Conservation (phyloP, 1,139 yeast species). For the Blastobotrys raffinosifermentans region DNA sequence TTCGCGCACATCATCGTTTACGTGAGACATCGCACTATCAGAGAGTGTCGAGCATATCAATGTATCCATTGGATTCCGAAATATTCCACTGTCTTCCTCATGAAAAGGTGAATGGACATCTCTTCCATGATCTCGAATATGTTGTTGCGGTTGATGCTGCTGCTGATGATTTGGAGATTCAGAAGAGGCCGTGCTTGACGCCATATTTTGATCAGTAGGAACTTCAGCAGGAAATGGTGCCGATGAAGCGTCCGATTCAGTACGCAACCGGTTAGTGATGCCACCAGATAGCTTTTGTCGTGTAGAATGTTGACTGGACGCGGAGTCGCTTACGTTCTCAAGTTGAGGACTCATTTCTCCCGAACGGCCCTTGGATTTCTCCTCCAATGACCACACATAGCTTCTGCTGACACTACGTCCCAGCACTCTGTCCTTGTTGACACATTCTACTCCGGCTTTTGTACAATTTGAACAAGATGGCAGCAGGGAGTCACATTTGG, state of each 20-base stretch:
- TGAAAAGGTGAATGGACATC: background rate
- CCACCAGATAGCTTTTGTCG: too few species aligned
- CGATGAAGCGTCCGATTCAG: too few species aligned
- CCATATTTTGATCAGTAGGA: too few species aligned
- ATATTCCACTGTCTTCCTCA: background rate
- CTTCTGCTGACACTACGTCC: slow-evolving; percentile 7
- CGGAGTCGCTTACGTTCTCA: too few species aligned
- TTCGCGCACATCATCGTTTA: slow-evolving; percentile 2
- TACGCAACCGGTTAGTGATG: too few species aligned
- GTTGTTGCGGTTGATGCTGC: background rate
- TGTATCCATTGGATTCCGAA: slow-evolving; percentile 2
- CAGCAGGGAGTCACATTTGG: slow-evolving; percentile 17
- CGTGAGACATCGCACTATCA: background rate
- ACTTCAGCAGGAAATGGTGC: too few species aligned
- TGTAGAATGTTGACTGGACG: too few species aligned
- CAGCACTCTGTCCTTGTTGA: slow-evolving; percentile 8
- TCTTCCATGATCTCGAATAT: background rate
- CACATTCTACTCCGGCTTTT: slow-evolving; percentile 18
- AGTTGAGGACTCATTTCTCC: too few species aligned
- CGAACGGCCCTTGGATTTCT: slow-evolving; percentile 2
- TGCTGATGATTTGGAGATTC: too few species aligned
- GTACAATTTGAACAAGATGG: slow-evolving; percentile 17
- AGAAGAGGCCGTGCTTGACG: too few species aligned
- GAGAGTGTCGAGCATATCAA: slow-evolving; percentile 3
- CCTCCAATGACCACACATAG: slow-evolving; percentile 7